Base-by-base conservation (phyloP, 108 stramenopile genomes). In the Licmophora abbreviata region DNA sequence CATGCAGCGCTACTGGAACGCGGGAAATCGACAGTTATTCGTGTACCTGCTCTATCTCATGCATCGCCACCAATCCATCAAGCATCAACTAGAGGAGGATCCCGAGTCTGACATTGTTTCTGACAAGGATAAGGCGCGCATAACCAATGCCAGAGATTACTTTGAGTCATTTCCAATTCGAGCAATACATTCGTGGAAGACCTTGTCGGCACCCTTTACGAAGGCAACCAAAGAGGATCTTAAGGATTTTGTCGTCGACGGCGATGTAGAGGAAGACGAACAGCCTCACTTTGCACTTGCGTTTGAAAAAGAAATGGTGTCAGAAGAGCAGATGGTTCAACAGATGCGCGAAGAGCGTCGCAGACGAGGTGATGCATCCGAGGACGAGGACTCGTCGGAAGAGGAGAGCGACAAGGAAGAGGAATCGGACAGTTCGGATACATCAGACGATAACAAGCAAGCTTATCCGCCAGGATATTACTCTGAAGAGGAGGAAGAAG, bases 1-100 rank as follows among this genome's bases (percentile, higher is more conserved):
- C 28, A 85, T 89, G 83, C 60, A 56, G 45, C 54, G 59, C 15
- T 89, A 89, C 38, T 89, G 88, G 88, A 41, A 40, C 11, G 40
- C 48, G 27, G 88, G 83, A 4, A 71, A 83, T 60, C 80, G 79
- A 37, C 68, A 80, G 48, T 58, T 51, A 5, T 89, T 83, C 54
- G 32, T 88, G 22, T 66, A 68, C 27, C 61, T 88, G 10, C 34
- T 80, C 30, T 49, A 62, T 52, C 58, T 61, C 40, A 71, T 82
- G 29, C 64, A 67, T 25, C 20, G 33, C 8, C 29, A 47, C 3
- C 20, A 40, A 12, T 28, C 42, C 26, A 22, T 45, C 17, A 23
- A 61, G 5, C 10, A 4, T 5, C 48, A 33, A 5, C 36, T 32
- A 43, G 44, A 15, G 22, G 61, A 63, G 28, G 22, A n/a, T 34